Evolutionary conservation across 179 eudicot species (phyloP).

Genomic region (Camellia oleifera): DNA sequence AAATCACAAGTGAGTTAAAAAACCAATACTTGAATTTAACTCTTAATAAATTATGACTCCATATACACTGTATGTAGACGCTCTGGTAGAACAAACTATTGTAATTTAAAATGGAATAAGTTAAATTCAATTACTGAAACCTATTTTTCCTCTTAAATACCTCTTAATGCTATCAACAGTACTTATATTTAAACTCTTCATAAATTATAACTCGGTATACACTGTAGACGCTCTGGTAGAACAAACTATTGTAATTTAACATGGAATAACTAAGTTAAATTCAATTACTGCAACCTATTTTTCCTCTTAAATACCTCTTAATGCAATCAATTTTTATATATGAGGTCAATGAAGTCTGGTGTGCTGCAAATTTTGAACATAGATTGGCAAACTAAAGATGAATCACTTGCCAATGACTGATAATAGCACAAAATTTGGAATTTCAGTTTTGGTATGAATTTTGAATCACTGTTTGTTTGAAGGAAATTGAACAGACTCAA

Average conservation of each 20-base stretch:
- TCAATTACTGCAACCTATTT: too few species aligned
- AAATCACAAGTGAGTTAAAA: too few species aligned
- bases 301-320: not conserved
- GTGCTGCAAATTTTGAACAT: not conserved
- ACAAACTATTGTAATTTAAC: too few species aligned
- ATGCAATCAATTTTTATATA: not conserved
- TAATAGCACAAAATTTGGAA: not conserved
- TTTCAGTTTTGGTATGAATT: not conserved
- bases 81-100: not conserved
- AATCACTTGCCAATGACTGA: not conserved
- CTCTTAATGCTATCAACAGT: not conserved
- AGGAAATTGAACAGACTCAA: not conserved
- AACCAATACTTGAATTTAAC: too few species aligned
- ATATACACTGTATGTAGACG: not conserved
- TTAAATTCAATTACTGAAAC: too few species aligned
- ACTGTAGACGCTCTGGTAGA: not conserved
- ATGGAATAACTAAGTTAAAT: too few species aligned
- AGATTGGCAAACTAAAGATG: not conserved
- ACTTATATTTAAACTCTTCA: too few species aligned
- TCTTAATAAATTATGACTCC: not conserved
- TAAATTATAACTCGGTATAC: not conserved
- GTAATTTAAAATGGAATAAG: too few species aligned
- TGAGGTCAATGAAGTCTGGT: not conserved
- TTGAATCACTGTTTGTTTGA: not conserved
- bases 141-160: not conserved